Conservation (phyloP, 2,329 filamentous ascomycete species). For the Simplicillium sp. region DNA sequence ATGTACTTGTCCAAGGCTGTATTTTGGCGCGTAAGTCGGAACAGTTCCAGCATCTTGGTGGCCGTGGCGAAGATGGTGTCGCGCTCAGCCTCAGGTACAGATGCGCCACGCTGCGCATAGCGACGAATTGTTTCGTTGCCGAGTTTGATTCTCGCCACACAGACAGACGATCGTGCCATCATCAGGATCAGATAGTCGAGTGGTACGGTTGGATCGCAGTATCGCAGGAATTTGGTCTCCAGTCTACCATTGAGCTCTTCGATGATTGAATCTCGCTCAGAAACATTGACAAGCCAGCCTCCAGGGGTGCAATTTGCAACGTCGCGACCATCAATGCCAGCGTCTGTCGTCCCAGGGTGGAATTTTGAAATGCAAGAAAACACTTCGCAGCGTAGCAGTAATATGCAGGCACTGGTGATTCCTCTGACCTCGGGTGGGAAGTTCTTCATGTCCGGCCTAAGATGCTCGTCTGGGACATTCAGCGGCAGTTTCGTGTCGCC, state of each 20-base stretch:
- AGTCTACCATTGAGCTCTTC: conserved; percentile 5
- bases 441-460: conserved; percentile 3
- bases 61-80: conserved; percentile 6
- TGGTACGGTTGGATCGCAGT: conserved; percentile 8
- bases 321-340: neutral
- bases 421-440: conserved; percentile 3
- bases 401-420: conserved; percentile 3
- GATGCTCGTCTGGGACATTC: conserved; percentile 6
- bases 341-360: neutral
- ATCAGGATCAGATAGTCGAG: conserved; percentile 4
- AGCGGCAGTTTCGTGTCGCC: conserved; percentile 1
- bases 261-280: conserved; percentile 1
- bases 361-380: neutral
- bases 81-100: conserved; percentile 2
- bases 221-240: conserved; percentile 8
- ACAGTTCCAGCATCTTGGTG: conserved; percentile 12
- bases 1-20: conserved; percentile 15
- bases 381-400: conserved; percentile 5
- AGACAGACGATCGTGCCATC: conserved; percentile 7
- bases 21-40: conserved; percentile 9
- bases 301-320: neutral
- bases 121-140: conserved; percentile 5
- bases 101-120: neutral
- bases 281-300: neutral
- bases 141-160: conserved; percentile 5